Evolutionary conservation across 306 rosid genomes (phyloP), one percentile per base, ranked within the genome.

Genomic region (Lathyrus sativus): DNA sequence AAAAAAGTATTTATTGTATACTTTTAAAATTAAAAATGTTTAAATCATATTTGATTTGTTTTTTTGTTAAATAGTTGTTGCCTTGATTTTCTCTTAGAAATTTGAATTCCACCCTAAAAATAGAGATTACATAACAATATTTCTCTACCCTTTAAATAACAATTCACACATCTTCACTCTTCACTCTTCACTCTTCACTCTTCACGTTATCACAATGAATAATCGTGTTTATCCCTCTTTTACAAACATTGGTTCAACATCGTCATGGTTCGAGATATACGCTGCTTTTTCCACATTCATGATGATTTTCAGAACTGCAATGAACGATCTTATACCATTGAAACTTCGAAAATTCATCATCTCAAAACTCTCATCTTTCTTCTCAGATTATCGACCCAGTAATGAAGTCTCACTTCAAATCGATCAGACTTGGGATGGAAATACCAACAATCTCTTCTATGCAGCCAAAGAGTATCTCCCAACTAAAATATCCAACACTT

Each of bases 221-320:
- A 11, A 4, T 53, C 11, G 2, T 9, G 2, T 72, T 15, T 10
- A 51, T 38, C 56, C 78, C 2, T 57, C 76, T 0, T 69, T 73
- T 2, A 9, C 65, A 9, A 4, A 11, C 48, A 0, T 70, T 33
- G 54, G 72, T 6, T 78, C 80, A 0, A 62, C 76, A 50, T 70
- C 83, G 0, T 82, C 85, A 39, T 82, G 82, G 85, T 82, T 82
- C 38, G 80, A 82, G 44, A 9, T 67, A 7, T 82, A 74, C 1
- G 83, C 78, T 8, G 49, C 83, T 3, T 66, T 82, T 66, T 74
- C 83, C 65, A 67, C 85, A 5, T 57, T 67, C 48, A 46, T 55
- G 66, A 82, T 78, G 76, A 71, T 82, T 10, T 24, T 82, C 0
- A 60, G 80, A 70, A 65, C 80, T 0, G 78, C 50, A 5, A 48